Evolutionary conservation across 495 filamentous ascomycete species (phyloP).

Genomic region (Penicillium pancosmium): DNA sequence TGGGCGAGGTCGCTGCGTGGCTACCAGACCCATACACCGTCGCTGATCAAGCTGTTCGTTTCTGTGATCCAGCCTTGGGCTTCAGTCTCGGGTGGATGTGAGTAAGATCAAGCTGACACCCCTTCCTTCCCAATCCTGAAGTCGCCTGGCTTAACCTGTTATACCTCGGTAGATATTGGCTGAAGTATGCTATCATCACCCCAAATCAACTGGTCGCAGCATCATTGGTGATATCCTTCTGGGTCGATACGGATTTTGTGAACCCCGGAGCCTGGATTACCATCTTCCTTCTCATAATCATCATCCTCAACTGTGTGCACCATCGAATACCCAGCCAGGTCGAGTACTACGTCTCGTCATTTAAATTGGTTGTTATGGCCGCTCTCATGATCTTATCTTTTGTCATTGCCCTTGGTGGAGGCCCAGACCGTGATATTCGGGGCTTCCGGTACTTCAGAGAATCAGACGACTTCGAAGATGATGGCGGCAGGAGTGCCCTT

Average conservation of each 20-base stretch:
- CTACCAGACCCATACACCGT: slow-evolving; percentile 59
- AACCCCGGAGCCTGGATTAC: slow-evolving; percentile 78
- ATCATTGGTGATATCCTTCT: slow-evolving; percentile 70
- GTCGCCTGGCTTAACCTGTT: not conserved
- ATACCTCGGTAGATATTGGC: slow-evolving; percentile 42
- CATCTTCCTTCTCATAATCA: slow-evolving; percentile 64
- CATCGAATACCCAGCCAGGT: slow-evolving; percentile 50
- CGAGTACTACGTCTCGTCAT: slow-evolving; percentile 55
- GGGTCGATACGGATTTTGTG: slow-evolving; percentile 58
- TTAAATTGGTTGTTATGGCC: slow-evolving; percentile 71
- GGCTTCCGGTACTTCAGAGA: slow-evolving; percentile 76
- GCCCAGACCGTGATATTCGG: slow-evolving; percentile 62
- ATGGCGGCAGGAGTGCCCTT: not conserved
- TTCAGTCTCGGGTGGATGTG: slow-evolving; percentile 62
- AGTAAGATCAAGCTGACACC: slow-evolving; percentile 15
- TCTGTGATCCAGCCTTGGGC: slow-evolving; percentile 64
- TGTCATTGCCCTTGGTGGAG: slow-evolving; percentile 68
- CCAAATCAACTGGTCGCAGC: slow-evolving; percentile 80
- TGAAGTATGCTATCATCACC: slow-evolving; percentile 74
- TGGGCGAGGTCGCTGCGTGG: slow-evolving; percentile 68
- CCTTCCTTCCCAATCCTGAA: not conserved
- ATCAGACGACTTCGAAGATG: slow-evolving; percentile 25
- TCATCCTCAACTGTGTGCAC: slow-evolving; percentile 62
- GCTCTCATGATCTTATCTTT: slow-evolving; percentile 69
- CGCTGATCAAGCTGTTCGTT: slow-evolving; percentile 62